Evolutionary conservation across 257 asterid species (phyloP).

Genomic region (Ballota nigra): DNA sequence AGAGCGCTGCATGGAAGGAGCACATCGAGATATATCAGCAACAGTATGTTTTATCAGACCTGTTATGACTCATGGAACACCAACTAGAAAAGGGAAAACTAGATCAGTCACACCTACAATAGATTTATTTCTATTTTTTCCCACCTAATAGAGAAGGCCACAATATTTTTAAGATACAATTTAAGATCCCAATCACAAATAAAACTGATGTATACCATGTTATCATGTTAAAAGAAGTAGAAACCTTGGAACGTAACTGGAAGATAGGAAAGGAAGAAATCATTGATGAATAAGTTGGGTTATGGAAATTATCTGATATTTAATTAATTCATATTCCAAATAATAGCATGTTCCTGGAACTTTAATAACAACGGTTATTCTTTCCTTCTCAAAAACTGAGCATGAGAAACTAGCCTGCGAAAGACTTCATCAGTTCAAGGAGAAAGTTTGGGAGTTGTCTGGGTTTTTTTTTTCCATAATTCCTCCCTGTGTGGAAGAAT

Average conservation of each 20-base stretch:
- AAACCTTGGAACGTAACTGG: background rate
- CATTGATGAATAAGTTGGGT: background rate
- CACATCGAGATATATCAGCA: background rate
- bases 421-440: constrained; percentile 12
- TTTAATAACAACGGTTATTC: background rate
- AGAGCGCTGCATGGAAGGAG: background rate
- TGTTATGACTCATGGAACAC: background rate
- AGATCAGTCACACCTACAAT: background rate
- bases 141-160: background rate
- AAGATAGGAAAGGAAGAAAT: background rate
- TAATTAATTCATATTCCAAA: background rate
- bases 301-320: background rate
- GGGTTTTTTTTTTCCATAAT: background rate
- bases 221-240: background rate
- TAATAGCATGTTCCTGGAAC: background rate
- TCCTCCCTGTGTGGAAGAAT: background rate
- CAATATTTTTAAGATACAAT: background rate
- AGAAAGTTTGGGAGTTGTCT: background rate
- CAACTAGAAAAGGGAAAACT: background rate
- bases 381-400: background rate
- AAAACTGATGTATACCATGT: background rate
- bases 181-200: background rate
- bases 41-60: background rate
- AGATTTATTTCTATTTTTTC: background rate
- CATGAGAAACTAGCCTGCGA: background rate